phyloP scores from a whole-genome alignment of 176 grass and related monocot species.

The Phragmites australis region DNA sequence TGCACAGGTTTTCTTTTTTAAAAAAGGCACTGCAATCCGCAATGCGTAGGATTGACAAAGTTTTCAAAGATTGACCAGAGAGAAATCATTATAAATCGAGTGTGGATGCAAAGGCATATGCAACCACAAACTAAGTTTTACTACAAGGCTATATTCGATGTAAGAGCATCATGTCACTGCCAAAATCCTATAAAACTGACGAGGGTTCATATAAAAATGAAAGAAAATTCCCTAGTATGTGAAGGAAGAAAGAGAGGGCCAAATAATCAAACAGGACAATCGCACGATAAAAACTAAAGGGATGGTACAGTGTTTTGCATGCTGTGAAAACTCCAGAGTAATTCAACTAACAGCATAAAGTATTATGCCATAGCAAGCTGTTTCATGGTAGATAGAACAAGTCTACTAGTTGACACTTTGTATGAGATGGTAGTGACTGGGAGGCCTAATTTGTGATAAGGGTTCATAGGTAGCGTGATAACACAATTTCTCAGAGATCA shows the following conservation, averaged over 20 bases:
- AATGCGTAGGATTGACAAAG: not conserved
- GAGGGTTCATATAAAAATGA: not conserved
- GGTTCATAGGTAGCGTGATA: not conserved
- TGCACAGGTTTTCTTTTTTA: not conserved
- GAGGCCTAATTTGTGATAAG: not conserved
- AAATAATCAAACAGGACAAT: not conserved
- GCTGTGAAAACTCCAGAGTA: not conserved
- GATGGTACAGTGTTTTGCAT: not conserved
- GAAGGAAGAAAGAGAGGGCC: not conserved
- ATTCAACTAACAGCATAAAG: not conserved
- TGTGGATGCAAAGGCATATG: not conserved
- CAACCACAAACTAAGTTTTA: not conserved
- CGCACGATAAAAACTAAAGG: not conserved
- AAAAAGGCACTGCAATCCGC: not conserved
- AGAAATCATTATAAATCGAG: not conserved
- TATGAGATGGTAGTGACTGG: not conserved
- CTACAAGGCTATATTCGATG: not conserved
- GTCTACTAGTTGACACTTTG: not conserved
- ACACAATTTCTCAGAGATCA: not conserved
- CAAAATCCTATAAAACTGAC: not conserved
- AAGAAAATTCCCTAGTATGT: not conserved
- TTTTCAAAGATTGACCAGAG: not conserved
- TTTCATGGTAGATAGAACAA: not conserved
- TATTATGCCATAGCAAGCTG: not conserved
- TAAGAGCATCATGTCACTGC: not conserved